phyloP scores from a whole-genome alignment of 371 early-diverging fungal species.

The Massospora cicadina region DNA sequence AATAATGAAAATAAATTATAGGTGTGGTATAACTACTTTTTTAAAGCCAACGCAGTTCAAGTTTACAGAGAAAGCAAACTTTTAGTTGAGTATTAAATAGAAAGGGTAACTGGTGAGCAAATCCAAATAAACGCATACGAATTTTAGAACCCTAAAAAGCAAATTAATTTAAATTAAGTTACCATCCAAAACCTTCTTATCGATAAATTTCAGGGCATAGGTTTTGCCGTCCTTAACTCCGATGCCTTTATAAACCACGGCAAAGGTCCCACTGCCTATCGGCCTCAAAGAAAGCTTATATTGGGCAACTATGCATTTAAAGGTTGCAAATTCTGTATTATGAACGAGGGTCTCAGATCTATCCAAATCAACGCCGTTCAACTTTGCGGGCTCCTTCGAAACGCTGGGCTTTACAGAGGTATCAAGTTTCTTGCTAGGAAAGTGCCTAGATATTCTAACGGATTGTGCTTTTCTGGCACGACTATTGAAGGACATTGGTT shows the following conservation, averaged over 20 bases:
- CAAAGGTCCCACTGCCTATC: not conserved
- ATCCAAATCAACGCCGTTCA: too few species aligned
- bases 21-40: not conserved
- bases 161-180: not conserved
- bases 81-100: not conserved
- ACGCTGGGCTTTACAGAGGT: too few species aligned
- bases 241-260: not conserved
- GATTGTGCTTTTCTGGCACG: too few species aligned
- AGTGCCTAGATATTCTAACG: too few species aligned
- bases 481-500: too few species aligned
- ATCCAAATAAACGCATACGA: too few species aligned
- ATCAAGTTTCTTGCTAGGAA: too few species aligned
- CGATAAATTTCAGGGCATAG: not conserved
- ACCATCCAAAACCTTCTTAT: not conserved
- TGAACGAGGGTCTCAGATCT: not conserved
- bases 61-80: not conserved
- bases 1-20: not conserved
- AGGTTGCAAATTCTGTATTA: not conserved
- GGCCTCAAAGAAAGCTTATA: not conserved
- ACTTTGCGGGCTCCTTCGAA: too few species aligned
- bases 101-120: too few species aligned
- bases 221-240: not conserved
- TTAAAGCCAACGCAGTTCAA: not conserved
- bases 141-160: too few species aligned
- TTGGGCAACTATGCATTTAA: not conserved